Evolutionary conservation across 116 monocot genomes (phyloP).

Genomic region (Trichopus zeylanicus): DNA sequence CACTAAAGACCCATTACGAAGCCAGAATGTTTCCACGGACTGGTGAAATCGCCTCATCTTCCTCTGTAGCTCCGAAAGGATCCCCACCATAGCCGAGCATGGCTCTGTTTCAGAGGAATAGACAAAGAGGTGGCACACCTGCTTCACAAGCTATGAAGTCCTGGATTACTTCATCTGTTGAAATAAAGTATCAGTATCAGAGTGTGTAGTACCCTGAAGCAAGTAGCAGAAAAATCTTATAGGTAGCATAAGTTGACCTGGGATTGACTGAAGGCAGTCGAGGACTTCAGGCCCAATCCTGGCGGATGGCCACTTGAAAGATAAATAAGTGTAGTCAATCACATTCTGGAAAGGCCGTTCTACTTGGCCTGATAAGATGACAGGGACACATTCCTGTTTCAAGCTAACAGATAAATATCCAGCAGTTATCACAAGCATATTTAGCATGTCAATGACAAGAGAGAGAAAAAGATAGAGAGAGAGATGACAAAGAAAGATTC

Average conservation of each 20-base stretch:
- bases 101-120: slow-evolving; percentile 63
- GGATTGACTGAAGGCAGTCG: slow-evolving; percentile 77
- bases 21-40: slow-evolving; percentile 92
- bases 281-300: slow-evolving; percentile 55
- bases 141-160: slow-evolving; percentile 53
- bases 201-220: neutral
- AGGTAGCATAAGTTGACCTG: slow-evolving; percentile 31
- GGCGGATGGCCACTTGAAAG: slow-evolving; percentile 93
- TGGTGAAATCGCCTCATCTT: slow-evolving; percentile 87
- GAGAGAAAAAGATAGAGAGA: slow-evolving; percentile 21
- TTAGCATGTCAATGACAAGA: neutral
- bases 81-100: slow-evolving; percentile 78
- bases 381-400: slow-evolving; percentile 92
- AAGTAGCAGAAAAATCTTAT: neutral
- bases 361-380: slow-evolving; percentile 86
- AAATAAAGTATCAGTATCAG: neutral
- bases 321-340: slow-evolving; percentile 72
- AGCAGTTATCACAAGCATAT: neutral
- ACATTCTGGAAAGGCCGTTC: slow-evolving; percentile 95
- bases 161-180: slow-evolving; percentile 70
- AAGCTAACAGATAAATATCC: slow-evolving; percentile 1
- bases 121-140: slow-evolving; percentile 75
- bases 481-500: slow-evolving; percentile 93
- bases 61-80: slow-evolving; percentile 81
- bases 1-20: slow-evolving; percentile 75